Conservation (phyloP, 768 basidiomycete species). For the Boletus subparvulus region DNA sequence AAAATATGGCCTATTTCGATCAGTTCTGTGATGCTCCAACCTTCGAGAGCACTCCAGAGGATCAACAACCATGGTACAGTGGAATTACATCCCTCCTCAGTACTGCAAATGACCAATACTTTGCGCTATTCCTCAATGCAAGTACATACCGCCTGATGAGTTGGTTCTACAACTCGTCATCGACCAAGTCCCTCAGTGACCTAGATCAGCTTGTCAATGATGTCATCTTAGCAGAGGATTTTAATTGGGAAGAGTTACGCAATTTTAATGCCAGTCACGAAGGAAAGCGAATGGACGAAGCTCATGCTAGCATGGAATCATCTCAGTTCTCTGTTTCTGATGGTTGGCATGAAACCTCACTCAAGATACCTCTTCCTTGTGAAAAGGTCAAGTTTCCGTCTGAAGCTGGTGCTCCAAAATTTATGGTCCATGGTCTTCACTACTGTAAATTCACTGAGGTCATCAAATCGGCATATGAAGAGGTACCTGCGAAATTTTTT, state of each 20-base stretch:
- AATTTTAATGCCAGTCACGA: constrained; percentile 1
- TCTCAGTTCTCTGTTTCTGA: neutral
- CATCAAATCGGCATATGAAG: constrained; percentile 22
- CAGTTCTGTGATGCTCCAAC: neutral
- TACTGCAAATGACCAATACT: neutral
- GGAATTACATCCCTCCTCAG: constrained; percentile 5
- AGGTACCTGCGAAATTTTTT: constrained; percentile 12
- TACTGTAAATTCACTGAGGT: constrained; percentile 25
- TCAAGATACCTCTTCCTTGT: neutral
- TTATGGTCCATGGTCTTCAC: constrained; percentile 22
- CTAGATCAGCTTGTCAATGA: constrained; percentile 14
- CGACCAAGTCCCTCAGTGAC: constrained; percentile 2
- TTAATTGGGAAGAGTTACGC: constrained; percentile 2
- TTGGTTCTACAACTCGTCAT: constrained; percentile 27
- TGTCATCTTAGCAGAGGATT: constrained; percentile 5
- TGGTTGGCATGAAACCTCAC: neutral
- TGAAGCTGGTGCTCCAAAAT: neutral
- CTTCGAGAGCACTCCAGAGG: neutral
- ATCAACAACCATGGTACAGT: constrained; percentile 11
- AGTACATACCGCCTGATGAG: constrained; percentile 22
- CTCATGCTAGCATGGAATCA: neutral
- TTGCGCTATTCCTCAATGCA: constrained; percentile 19
- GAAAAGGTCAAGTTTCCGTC: neutral
- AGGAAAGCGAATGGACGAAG: neutral
- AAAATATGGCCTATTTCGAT: neutral